Conservation (phyloP, 2,329 filamentous ascomycete species). For the Nannizzia gypsea region DNA sequence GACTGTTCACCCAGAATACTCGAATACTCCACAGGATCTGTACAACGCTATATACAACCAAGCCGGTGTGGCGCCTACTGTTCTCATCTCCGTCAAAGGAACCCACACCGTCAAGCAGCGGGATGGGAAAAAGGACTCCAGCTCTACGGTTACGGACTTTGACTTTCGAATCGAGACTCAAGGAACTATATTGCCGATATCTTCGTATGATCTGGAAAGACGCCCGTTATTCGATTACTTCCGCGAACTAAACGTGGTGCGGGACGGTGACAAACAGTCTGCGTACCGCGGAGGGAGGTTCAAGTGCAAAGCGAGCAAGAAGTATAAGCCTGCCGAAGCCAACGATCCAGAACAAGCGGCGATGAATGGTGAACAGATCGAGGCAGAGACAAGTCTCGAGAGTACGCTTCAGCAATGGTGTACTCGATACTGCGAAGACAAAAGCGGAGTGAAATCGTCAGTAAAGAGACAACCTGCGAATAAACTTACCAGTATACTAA, state of each 20-base stretch:
- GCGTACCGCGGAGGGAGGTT: slow-evolving; percentile 21
- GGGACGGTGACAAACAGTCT: slow-evolving; percentile 18
- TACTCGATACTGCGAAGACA: slow-evolving; percentile 26
- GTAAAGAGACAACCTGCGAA: slow-evolving; percentile 4
- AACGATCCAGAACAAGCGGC: slow-evolving; percentile 6
- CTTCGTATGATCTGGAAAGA: neutral
- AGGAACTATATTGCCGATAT: neutral
- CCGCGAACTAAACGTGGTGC: slow-evolving; percentile 15
- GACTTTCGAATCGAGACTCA: slow-evolving; percentile 19
- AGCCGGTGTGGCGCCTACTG: slow-evolving; percentile 23
- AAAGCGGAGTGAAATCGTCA: slow-evolving; percentile 28
- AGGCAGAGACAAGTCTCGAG: slow-evolving; percentile 8
- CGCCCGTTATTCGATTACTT: neutral
- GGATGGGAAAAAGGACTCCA: slow-evolving; percentile 15
- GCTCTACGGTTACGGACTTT: slow-evolving; percentile 22
- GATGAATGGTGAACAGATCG: too few relatives aligned
- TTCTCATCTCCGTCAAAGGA: slow-evolving; percentile 43
- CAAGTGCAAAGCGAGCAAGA: slow-evolving; percentile 9
- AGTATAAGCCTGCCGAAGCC: slow-evolving; percentile 4
- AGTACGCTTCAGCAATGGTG: slow-evolving; percentile 22
- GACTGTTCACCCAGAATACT: slow-evolving; percentile 24
- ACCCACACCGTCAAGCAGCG: slow-evolving; percentile 37
- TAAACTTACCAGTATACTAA: neutral
- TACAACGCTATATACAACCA: slow-evolving; percentile 20
- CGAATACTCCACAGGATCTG: slow-evolving; percentile 16